phyloP scores from a whole-genome alignment of 2,329 filamentous ascomycete genomes.

The Verticillium tricorpus region DNA sequence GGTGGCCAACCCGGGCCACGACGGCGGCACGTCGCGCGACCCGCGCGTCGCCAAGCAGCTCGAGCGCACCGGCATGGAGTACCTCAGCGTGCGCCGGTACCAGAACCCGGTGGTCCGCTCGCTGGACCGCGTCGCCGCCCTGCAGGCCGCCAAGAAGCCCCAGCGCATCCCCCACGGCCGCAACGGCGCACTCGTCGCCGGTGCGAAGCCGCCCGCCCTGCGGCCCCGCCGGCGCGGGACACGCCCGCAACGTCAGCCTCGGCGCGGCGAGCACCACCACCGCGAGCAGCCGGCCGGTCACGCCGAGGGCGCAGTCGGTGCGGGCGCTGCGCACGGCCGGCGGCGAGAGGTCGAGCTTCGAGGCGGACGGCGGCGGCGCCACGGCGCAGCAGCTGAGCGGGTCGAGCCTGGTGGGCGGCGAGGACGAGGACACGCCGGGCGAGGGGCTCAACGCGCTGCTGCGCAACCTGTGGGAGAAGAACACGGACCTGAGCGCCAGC shows the following conservation, averaged over 20 bases:
- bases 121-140: slow-evolving; percentile 35
- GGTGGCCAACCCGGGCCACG: slow-evolving; percentile 50
- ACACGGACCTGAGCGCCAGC: slow-evolving; percentile 52
- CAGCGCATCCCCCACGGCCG: slow-evolving; percentile 39
- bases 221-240: slow-evolving; percentile 19
- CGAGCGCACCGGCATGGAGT: slow-evolving; percentile 67
- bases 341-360: slow-evolving; percentile 36
- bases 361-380: slow-evolving; percentile 30
- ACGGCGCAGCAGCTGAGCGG: slow-evolving; percentile 37
- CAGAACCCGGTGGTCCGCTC: slow-evolving; percentile 67
- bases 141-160: slow-evolving; percentile 40
- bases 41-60: slow-evolving; percentile 61
- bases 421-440: slow-evolving; percentile 31
- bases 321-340: slow-evolving; percentile 25
- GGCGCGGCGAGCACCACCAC: slow-evolving; percentile 1
- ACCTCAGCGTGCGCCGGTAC: slow-evolving; percentile 67
- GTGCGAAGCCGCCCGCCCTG: neutral
- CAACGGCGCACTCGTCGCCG: slow-evolving; percentile 26
- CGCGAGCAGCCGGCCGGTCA: slow-evolving; percentile 19
- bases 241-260: slow-evolving; percentile 34
- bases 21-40: slow-evolving; percentile 46
- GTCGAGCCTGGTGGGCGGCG: slow-evolving; percentile 42
- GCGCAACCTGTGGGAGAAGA: slow-evolving; percentile 59
- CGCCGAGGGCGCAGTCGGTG: slow-evolving; percentile 29
- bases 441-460: slow-evolving; percentile 47